These are phyloP conservation scores for Acrocalymma vagum DNA, from an alignment of 2,329 filamentous ascomycete species.

Conservation along the genomic window DNA sequence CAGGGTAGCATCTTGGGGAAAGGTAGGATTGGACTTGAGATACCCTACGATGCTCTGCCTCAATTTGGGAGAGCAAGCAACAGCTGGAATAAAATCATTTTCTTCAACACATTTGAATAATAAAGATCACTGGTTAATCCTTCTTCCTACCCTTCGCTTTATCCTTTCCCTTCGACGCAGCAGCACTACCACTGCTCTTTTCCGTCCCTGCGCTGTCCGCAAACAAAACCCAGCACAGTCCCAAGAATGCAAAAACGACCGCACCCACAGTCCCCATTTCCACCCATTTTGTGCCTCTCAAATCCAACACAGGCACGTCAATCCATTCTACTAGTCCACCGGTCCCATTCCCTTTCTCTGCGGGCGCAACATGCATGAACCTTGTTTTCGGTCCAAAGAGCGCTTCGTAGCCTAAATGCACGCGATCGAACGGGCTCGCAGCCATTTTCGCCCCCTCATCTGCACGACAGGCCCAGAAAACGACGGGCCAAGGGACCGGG, in stretches of 20 bases:
- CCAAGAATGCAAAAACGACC: conserved; percentile 54
- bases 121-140: conserved; percentile 4
- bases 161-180: conserved; percentile 3
- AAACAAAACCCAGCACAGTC: conserved; percentile 54
- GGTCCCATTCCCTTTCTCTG: conserved; percentile 10
- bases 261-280: conserved; percentile 53
- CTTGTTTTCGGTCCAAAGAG: conserved; percentile 79
- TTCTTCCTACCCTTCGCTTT: conserved; percentile 27
- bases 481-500: conserved; percentile 78
- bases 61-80: neutral
- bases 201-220: no score
- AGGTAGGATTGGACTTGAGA: neutral
- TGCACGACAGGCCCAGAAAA: conserved; percentile 90
- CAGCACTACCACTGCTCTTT: conserved; percentile 8
- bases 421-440: conserved; percentile 83
- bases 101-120: no score
- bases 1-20: neutral
- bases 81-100: no score
- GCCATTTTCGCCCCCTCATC: conserved; percentile 72
- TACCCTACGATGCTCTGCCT: no score
- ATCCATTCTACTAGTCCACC: conserved; percentile 40
- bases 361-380: conserved; percentile 75
- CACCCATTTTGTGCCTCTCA: conserved; percentile 45
- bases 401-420: conserved; percentile 85
- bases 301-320: conserved; percentile 54